These are phyloP conservation scores for Geum urbanum DNA, from an alignment of 306 rosid genomes.

Conservation along the genomic window DNA sequence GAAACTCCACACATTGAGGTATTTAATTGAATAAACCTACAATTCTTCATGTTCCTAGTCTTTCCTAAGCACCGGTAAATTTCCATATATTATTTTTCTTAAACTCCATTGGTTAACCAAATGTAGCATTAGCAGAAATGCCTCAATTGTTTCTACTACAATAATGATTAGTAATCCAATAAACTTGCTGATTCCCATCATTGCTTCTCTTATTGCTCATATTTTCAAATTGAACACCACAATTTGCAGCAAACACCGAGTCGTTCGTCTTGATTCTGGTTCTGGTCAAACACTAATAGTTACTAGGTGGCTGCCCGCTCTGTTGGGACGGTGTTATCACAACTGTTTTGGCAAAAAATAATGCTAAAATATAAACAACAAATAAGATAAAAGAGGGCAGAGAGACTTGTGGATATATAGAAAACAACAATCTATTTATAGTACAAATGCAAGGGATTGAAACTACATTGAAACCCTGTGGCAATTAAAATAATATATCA, in stretches of 20 bases:
- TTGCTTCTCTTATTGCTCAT: not conserved
- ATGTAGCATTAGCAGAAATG: constrained; percentile 27
- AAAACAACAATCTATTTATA: too few species aligned
- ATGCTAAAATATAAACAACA: too few species aligned
- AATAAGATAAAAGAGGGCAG: too few species aligned
- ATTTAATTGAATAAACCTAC: constrained; percentile 14
- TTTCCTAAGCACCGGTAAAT: constrained; percentile 17
- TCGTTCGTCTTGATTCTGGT: not conserved
- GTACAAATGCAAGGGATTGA: too few species aligned
- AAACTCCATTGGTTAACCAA: constrained; percentile 34
- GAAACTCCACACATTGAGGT: constrained; percentile 98
- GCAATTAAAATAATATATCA: too few species aligned
- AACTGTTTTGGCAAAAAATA: too few species aligned
- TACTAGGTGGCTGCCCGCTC: too few species aligned
- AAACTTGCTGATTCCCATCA: not conserved
- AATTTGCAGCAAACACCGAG: not conserved
- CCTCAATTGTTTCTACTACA: constrained; percentile 26
- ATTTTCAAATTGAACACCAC: not conserved
- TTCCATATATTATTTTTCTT: constrained; percentile 30
- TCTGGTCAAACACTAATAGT: too few species aligned
- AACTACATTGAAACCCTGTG: too few species aligned
- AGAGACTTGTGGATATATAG: too few species aligned
- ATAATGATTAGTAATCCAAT: constrained; percentile 19
- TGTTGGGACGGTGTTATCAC: too few species aligned
- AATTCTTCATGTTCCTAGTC: not conserved